A percentile compares a stretch with the other conserved stretches of the same genome.
phyloP scores from a whole-genome alignment of 2,329 filamentous ascomycete genomes.

The Scleromitrula shiraiana region DNA sequence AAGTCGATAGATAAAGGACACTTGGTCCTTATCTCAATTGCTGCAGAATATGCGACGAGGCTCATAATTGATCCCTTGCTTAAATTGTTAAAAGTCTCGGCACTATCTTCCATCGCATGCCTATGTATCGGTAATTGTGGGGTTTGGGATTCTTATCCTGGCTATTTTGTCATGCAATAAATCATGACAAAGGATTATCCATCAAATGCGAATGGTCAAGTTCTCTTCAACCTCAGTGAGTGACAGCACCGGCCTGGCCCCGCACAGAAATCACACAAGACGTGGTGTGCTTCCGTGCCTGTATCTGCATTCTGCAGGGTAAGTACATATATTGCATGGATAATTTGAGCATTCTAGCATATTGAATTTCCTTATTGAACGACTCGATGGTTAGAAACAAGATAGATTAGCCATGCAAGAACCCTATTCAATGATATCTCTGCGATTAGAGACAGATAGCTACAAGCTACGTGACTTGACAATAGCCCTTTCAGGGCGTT shows the following conservation, averaged over 20 bases:
- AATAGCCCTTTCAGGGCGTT: not conserved
- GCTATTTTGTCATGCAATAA: no score
- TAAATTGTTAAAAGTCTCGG: no score
- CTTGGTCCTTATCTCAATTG: not conserved
- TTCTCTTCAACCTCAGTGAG: no score
- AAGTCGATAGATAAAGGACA: not conserved
- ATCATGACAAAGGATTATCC: no score
- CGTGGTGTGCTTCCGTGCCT: slow-evolving; percentile 7
- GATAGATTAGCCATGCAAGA: not conserved
- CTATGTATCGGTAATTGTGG: no score
- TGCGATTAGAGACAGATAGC: slow-evolving; percentile 16
- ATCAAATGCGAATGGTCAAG: no score
- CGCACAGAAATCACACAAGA: not conserved
- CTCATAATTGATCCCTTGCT: no score
- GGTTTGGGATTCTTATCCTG: not conserved
- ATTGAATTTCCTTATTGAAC: not conserved
- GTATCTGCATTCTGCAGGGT: slow-evolving; percentile 2
- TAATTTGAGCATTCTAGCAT: not conserved
- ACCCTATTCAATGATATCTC: slow-evolving; percentile 1
- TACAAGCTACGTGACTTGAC: slow-evolving; percentile 16
- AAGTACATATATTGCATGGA: slow-evolving; percentile 5
- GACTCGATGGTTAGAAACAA: slow-evolving; percentile 3
- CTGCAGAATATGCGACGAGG: no score
- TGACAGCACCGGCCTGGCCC: not conserved
- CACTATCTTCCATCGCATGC: no score